Evolutionary conservation across 2,329 filamentous ascomycete species (phyloP).

Genomic region (Alternaria arbusti): DNA sequence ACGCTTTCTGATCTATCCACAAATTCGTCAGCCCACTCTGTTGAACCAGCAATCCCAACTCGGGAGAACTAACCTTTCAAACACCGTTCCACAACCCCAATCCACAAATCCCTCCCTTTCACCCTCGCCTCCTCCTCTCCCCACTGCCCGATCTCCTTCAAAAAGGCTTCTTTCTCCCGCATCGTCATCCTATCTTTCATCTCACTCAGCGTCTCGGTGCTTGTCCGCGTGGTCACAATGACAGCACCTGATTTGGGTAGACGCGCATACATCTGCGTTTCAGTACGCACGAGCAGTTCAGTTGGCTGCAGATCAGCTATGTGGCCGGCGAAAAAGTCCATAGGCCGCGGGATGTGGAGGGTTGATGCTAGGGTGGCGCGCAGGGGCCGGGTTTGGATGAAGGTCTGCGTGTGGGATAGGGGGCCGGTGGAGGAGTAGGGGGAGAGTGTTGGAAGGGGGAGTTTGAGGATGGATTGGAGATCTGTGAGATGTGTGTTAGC

Average conservation of each 20-base stretch:
- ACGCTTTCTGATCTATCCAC: background rate
- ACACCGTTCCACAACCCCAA: conserved; percentile 24
- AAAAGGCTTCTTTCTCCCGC: conserved; percentile 14
- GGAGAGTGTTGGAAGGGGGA: conserved; percentile 35
- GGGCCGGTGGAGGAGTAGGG: conserved; percentile 40
- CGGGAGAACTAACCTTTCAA: conserved; percentile 4
- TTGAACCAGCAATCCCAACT: background rate
- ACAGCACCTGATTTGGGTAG: conserved; percentile 54
- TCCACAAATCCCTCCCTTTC: conserved; percentile 38
- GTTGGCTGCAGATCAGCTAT: conserved; percentile 35
- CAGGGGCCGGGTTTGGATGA: conserved; percentile 55
- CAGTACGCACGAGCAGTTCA: conserved; percentile 56
- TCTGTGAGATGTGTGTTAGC: conserved; percentile 1
- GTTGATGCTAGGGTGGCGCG: conserved; percentile 48
- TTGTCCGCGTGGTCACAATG: conserved; percentile 59
- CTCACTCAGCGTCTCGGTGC: conserved; percentile 42
- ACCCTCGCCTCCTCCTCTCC: conserved; percentile 24
- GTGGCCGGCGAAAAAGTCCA: conserved; percentile 38
- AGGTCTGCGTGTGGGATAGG: conserved; percentile 53
- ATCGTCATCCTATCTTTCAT: conserved; percentile 5
- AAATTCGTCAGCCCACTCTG: background rate
- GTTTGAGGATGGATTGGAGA: conserved; percentile 22
- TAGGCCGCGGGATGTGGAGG: conserved; percentile 55
- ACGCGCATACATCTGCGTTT: conserved; percentile 58
- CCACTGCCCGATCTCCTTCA: conserved; percentile 33